Evolutionary conservation across 1,284 basidiomycete species (phyloP).

Genomic region (Ustilago crameri): DNA sequence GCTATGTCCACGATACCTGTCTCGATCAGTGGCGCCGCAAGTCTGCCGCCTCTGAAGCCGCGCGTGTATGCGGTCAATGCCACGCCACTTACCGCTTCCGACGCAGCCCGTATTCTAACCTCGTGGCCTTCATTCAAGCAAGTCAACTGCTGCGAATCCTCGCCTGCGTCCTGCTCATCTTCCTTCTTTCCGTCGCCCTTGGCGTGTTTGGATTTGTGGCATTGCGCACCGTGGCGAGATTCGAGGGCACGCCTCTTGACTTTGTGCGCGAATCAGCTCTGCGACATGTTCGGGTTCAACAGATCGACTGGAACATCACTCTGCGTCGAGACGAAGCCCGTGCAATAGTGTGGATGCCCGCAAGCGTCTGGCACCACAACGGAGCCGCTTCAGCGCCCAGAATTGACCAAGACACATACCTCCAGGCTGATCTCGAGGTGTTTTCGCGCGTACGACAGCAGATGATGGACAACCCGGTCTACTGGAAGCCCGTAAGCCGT

Average conservation of each 20-base stretch:
- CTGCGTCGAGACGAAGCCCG: slow-evolving; percentile 19
- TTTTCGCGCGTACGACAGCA: slow-evolving; percentile 17
- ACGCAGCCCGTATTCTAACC: slow-evolving; percentile 20
- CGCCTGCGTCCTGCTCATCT: slow-evolving; percentile 23
- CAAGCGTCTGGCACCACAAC: slow-evolving; percentile 8
- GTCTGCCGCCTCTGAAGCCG: slow-evolving; percentile 27
- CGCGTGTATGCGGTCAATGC: slow-evolving; percentile 38
- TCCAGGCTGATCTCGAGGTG: slow-evolving; percentile 24
- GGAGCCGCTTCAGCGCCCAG: slow-evolving; percentile 4
- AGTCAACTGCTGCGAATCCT: slow-evolving; percentile 43
- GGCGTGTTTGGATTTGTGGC: slow-evolving; percentile 15
- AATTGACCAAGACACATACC: slow-evolving; percentile 21
- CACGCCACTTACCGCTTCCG: slow-evolving; percentile 37
- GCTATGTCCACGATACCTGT: slow-evolving; percentile 41
- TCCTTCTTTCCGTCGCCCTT: slow-evolving; percentile 13
- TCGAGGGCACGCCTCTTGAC: slow-evolving; percentile 23
- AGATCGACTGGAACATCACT: slow-evolving; percentile 36
- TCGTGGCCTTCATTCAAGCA: slow-evolving; percentile 36
- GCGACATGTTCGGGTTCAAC: slow-evolving; percentile 18
- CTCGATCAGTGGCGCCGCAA: slow-evolving; percentile 43
- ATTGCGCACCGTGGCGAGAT: slow-evolving; percentile 12
- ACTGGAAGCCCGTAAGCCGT: slow-evolving; percentile 27
- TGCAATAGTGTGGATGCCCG: slow-evolving; percentile 29
- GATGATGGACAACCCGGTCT: slow-evolving; percentile 22
- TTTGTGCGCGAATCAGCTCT: slow-evolving; percentile 27